Evolutionary conservation across 2,329 filamentous ascomycete species (phyloP).

Genomic region (Zasmidium citrigriseum): DNA sequence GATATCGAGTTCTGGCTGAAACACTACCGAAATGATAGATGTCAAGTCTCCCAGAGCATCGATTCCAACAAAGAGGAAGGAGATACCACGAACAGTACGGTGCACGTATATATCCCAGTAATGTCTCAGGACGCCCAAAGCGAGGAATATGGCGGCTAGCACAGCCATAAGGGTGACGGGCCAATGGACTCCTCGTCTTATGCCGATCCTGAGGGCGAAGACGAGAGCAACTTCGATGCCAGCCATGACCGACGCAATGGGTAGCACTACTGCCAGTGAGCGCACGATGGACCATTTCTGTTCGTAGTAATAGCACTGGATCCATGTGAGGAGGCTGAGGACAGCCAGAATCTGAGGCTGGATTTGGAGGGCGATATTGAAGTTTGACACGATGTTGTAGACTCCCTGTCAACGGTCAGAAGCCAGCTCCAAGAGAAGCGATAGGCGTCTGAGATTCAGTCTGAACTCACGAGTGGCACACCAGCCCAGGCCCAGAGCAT

Average conservation of each 20-base stretch:
- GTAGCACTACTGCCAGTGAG: conserved; percentile 51
- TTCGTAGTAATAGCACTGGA: conserved; percentile 58
- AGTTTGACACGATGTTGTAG: conserved; percentile 57
- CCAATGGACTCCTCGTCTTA: conserved; percentile 54
- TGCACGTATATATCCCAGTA: conserved; percentile 70
- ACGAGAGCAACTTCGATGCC: conserved; percentile 62
- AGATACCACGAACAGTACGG: conserved; percentile 68
- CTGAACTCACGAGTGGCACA: conserved; percentile 53
- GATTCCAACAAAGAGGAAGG: conserved; percentile 70
- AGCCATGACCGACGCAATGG: conserved; percentile 59
- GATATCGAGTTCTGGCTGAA: conserved; percentile 59
- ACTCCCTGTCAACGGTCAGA: conserved; percentile 48
- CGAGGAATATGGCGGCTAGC: conserved; percentile 63
- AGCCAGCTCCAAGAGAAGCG: too few species aligned
- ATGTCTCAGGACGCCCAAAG: conserved; percentile 66
- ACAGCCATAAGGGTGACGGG: conserved; percentile 67
- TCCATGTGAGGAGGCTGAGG: conserved; percentile 56
- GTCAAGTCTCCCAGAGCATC: conserved; percentile 70
- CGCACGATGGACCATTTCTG: conserved; percentile 57
- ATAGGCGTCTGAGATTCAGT: too few species aligned
- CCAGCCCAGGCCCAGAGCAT: conserved; percentile 69
- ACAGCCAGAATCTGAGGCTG: conserved; percentile 59
- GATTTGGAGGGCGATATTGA: conserved; percentile 56
- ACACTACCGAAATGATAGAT: conserved; percentile 65
- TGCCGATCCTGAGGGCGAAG: conserved; percentile 54